Base-by-base conservation (phyloP, 495 filamentous ascomycete species). In the Sphaerosporella brunnea region DNA sequence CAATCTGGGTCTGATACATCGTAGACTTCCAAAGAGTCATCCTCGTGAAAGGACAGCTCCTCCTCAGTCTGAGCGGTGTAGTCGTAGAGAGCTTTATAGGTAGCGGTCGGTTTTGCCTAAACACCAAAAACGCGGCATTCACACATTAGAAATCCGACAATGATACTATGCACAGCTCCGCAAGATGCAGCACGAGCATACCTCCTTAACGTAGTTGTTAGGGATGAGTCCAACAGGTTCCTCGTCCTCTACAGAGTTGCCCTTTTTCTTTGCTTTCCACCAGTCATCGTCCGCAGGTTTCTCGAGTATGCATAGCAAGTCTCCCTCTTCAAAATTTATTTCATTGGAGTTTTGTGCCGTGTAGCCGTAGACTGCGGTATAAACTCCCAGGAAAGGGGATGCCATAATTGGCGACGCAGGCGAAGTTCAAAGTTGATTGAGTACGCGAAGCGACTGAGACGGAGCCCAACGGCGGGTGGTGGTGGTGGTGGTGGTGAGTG, bases 251-350 rank as follows among this genome's bases (percentile, higher is more conserved):
- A 92, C 84, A 35, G 65, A 73, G n/a, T 74, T 73, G 24, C 82
- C 84, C 73, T 87, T 94, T 74, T 94, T 95, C 71, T 95, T 95
- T 16, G 82, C 87, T 62, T 82, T 94, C 88, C 88, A 96, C 88
- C 88, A 95, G 60, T 83, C 83, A 68, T 95, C 88, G 4, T 93
- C 86, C 23, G 66, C 62, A 61, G 76, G 84, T 69, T 93, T 93
- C 55, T 96, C 84, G 40, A 96, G 69, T 25, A 99, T 70, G 63
- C 88, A 96, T 34, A 99, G 73, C 39, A 95, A 55, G 62, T 99
- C 92, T 48, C 87, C 90, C 59, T 95, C 88, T 47, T 69, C 66
- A 51, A 99, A 80, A 52, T 78, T 69, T 49, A 99, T 70, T 74
- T 99, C 92, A 42, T 81, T 78, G 51, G 85, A 81, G 53, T 73